Evolutionary conservation across 768 basidiomycete species (phyloP).

Genomic region (Cystofilobasidium capitatum): DNA sequence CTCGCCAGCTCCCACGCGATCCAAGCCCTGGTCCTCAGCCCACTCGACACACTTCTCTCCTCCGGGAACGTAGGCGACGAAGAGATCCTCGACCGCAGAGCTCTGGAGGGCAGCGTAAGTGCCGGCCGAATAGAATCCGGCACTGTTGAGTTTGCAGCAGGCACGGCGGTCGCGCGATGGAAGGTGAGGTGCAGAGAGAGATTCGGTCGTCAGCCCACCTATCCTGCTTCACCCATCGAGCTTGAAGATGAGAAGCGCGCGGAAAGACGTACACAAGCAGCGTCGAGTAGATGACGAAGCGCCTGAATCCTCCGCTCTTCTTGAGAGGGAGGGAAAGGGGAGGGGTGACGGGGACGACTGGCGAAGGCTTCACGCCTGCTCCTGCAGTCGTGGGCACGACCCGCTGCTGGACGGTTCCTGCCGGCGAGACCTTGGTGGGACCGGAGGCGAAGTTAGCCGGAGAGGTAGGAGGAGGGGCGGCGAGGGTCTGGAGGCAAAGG

Average conservation of each 20-base stretch:
- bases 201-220: neutral
- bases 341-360: neutral
- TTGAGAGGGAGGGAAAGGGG: neutral
- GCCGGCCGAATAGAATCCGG: constrained; percentile 10
- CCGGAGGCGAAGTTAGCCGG: neutral
- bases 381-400: neutral
- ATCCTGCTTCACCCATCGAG: too few relatives aligned
- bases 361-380: neutral
- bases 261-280: neutral
- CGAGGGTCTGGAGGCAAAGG: neutral
- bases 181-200: neutral
- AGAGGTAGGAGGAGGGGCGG: neutral
- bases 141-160: neutral
- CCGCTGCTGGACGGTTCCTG: neutral
- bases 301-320: neutral
- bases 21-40: constrained; percentile 70
- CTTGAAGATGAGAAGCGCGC: too few relatives aligned
- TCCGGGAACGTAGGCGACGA: constrained; percentile 17
- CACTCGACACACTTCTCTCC: constrained; percentile 11
- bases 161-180: too few relatives aligned
- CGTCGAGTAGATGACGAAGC: neutral
- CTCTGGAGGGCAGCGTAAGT: constrained; percentile 24
- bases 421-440: neutral
- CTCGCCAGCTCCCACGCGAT: constrained; percentile 53
- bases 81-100: constrained; percentile 24